Conservation (phyloP, 306 rosid genomes). For the Vigna radiata region DNA sequence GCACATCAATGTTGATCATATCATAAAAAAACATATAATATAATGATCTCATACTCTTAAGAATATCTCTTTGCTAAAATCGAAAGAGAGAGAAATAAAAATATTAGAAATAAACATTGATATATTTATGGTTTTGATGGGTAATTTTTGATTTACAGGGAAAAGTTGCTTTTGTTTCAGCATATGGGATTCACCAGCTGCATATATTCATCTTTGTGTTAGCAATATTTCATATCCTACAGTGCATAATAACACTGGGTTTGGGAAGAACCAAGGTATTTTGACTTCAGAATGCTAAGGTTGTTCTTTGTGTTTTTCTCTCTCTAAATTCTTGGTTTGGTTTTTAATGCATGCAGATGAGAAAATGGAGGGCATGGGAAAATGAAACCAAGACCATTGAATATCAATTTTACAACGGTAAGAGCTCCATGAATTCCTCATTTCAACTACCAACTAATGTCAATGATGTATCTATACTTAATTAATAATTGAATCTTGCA, state of each 20-base stretch:
- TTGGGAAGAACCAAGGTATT: slow-evolving; percentile 78
- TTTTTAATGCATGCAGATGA: slow-evolving; percentile 66
- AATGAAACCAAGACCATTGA: slow-evolving; percentile 61
- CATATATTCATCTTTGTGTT: slow-evolving; percentile 82
- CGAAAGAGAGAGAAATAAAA: too few relatives aligned
- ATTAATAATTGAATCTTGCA: not conserved
- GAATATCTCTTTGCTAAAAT: too few relatives aligned
- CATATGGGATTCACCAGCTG: slow-evolving; percentile 90
- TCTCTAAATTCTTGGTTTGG: slow-evolving; percentile 3
- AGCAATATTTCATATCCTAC: slow-evolving; percentile 70
- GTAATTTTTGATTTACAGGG: slow-evolving; percentile 42
- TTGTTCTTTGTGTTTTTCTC: not conserved
- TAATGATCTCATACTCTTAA: too few relatives aligned
- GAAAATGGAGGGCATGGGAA: slow-evolving; percentile 83
- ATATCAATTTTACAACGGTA: slow-evolving; percentile 50
- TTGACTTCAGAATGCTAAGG: not conserved
- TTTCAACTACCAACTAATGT: not conserved
- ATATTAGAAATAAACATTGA: too few relatives aligned
- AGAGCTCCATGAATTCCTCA: not conserved
- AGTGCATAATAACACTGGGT: slow-evolving; percentile 68
- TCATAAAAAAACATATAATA: too few relatives aligned
- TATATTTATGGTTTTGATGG: not conserved
- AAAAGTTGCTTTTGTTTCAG: slow-evolving; percentile 62
- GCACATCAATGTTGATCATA: too few relatives aligned
- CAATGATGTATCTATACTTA: not conserved